Evolutionary conservation across 2,329 filamentous ascomycete genomes (phyloP), one percentile per base, ranked within the genome.

Genomic region (Phyllosticta paracitricarpa): DNA sequence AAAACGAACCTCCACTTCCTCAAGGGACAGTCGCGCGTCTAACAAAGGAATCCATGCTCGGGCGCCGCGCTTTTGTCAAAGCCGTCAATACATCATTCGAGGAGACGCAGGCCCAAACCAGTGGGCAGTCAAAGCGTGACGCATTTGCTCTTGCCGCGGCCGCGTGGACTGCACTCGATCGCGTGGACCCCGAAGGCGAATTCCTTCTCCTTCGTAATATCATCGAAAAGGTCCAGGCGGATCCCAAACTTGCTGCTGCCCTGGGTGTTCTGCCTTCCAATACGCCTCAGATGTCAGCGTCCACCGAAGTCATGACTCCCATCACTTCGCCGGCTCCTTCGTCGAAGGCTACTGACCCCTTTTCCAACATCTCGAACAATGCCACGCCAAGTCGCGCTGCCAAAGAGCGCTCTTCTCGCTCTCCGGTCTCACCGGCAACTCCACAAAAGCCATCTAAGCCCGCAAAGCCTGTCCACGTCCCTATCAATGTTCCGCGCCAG

Each of bases 171-270:
- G 82, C 86, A 12, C 81, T 99, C 33, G 90, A 97, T 72, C 85
- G 89, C 54, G 81, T 93, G 30, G 93, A 99, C 69, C 93, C 93
- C 0, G 93, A 97, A 71, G 92, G 92, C 19, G 85, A 92, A 51
- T 94, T 93, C 68, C 86, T 96, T 66, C 81, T 99, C 17, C 81
- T 99, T 69, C 89, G 86, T 68, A 82, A 84, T 61, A 83, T 96
- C 65, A 81, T 95, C 63, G 82, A 89, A n/a, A 84, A 84, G 61
- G 81, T 95, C 55, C 82, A 88, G 53, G 79, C 82, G 56, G 89
- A 93, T 68, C 78, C 81, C 24, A 90, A 87, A 71, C 79, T 93
- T 7, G 74, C 77, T 4, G 72, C 73, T 33, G 73, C 76, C 0
- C 71, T 81, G 0, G 76, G 78, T 22, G 69, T 75, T 30, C 65